These are phyloP conservation scores for Rugonectria rugulosa DNA, from an alignment of 2,329 filamentous ascomycete genomes.

Conservation along the genomic window DNA sequence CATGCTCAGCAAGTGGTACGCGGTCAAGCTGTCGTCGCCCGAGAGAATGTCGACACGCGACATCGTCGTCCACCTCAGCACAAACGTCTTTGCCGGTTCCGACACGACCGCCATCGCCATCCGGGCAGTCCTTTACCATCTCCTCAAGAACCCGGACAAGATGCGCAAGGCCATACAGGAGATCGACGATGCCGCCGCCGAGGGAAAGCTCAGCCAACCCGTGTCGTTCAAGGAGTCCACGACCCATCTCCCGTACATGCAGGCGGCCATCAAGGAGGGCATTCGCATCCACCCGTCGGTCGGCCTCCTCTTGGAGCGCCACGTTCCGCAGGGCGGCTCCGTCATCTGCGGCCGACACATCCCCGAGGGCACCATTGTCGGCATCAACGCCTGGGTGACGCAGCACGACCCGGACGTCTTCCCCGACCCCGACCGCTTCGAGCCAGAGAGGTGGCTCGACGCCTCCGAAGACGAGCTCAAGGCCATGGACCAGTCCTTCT, in stretches of 20 bases:
- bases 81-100: constrained; percentile 44
- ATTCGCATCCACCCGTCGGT: constrained; percentile 57
- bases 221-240: constrained; percentile 51
- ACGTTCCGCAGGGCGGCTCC: constrained; percentile 53
- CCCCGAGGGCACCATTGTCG: constrained; percentile 43
- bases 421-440: constrained; percentile 44
- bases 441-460: constrained; percentile 51
- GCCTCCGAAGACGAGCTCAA: constrained; percentile 33
- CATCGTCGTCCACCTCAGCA: constrained; percentile 8
- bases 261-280: constrained; percentile 61
- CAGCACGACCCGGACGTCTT: constrained; percentile 43
- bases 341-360: constrained; percentile 46
- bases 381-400: constrained; percentile 46
- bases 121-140: constrained; percentile 46
- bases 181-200: constrained; percentile 22
- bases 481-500: constrained; percentile 39
- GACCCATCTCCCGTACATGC: constrained; percentile 55
- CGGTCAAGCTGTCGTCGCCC: constrained; percentile 22
- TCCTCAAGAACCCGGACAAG: constrained; percentile 24
- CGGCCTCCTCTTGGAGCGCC: constrained; percentile 55
- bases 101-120: constrained; percentile 59
- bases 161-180: constrained; percentile 33
- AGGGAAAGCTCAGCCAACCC: constrained; percentile 11
- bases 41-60: constrained; percentile 14
- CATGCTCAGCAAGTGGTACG: constrained; percentile 18